A percentile compares a stretch with the other conserved stretches of the same genome.
phyloP scores from a whole-genome alignment of 164 flowering plant genomes.

The Nymphaea colorata region DNA sequence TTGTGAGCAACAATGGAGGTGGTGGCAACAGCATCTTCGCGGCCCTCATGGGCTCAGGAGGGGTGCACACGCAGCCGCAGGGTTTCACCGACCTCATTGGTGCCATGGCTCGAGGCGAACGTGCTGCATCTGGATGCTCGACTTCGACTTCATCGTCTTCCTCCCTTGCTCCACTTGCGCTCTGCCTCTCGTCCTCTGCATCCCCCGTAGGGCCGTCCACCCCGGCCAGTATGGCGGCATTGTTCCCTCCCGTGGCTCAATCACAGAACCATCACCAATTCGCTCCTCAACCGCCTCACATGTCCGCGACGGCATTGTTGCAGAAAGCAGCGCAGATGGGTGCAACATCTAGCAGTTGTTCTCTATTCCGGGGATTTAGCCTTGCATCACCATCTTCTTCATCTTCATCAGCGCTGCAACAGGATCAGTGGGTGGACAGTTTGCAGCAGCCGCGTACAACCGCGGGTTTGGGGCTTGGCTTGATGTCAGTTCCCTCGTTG shows the following conservation, averaged over 20 bases:
- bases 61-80: constrained; percentile 13
- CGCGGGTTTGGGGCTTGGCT: constrained; percentile 39
- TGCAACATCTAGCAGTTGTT: constrained; percentile 27
- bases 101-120: constrained; percentile 16
- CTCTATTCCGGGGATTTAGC: constrained; percentile 48
- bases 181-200: neutral
- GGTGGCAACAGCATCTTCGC: constrained; percentile 32
- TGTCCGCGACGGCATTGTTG: constrained; percentile 47
- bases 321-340: constrained; percentile 55
- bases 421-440: constrained; percentile 12
- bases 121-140: constrained; percentile 3
- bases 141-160: neutral
- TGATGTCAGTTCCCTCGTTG: constrained; percentile 1
- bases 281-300: constrained; percentile 8
- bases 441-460: constrained; percentile 1
- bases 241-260: neutral
- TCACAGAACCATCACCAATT: neutral
- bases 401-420: constrained; percentile 16
- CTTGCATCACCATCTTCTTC: constrained; percentile 9
- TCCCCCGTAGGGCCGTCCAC: neutral
- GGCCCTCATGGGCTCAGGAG: constrained; percentile 33
- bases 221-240: neutral
- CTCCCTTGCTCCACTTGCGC: neutral
- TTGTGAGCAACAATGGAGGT: constrained; percentile 2
- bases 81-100: constrained; percentile 21